Base-by-base conservation (phyloP, 768 basidiomycete species). In the Rhizopogon salebrosus region DNA sequence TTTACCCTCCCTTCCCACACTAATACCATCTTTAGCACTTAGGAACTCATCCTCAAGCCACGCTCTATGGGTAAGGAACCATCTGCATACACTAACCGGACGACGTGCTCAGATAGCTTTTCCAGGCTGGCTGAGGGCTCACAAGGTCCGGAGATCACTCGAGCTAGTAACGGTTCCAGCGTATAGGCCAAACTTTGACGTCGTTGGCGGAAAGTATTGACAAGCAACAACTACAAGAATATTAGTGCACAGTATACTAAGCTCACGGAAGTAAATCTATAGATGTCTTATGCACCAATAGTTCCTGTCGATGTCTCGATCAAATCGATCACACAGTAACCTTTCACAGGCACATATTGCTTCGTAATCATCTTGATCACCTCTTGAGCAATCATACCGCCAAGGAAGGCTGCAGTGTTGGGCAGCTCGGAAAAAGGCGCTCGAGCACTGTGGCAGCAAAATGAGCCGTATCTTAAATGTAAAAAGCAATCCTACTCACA, bases 291-390 rank as follows among this genome's bases (percentile, higher is more conserved):
- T 35, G 55, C 50, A 11, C 68, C 67, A 26, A 85, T 68, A 24
- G 73, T 59, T 11, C 85, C 87, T 5, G 89, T 89, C 84, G 82
- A 86, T 18, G 83, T 84, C 48, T 87, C 87, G 26, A 92, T 77
- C 56, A 97, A 77, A 70, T 98, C 94, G 43, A 95, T 74, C 22
- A 92, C 77, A 60, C 88, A 90, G 58, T 86, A 87, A 13, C 92
- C 90, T 55, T 87, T 82, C 57, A 95, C 79, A 7, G 97, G 95
- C 13, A 95, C 79, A 65, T 99, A 99, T 69, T 99, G 97, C 62
- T 83, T 85, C 53, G 95, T 99, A 62, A 95, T 87, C 71, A 98
- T 78, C 78, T 99, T 98, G 77, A 98, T 98, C 6, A 85, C 84
- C 65, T 99, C 97, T 61, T 99, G 97, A 23, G 95, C 93, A 18